phyloP scores from a whole-genome alignment of 164 flowering plant genomes.

The Magnolia sinica region DNA sequence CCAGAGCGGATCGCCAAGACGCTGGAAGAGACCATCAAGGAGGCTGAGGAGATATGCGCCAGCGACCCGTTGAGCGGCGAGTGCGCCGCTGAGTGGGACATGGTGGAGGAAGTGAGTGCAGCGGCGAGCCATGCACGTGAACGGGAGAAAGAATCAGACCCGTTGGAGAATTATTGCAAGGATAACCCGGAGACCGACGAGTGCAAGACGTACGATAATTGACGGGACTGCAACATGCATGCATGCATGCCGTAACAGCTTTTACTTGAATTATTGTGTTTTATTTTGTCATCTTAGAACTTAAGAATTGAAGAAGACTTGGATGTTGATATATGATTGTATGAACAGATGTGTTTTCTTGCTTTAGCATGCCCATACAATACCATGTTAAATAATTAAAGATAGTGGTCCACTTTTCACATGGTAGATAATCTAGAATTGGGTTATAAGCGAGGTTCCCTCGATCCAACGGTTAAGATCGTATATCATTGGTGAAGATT shows the following conservation, averaged over 20 bases:
- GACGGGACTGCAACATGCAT: not conserved
- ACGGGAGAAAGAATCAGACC: constrained; percentile 54
- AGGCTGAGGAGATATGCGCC: constrained; percentile 42
- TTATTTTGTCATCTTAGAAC: not conserved
- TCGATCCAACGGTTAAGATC: no score
- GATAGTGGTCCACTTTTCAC: no score
- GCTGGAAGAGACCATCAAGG: constrained; percentile 43
- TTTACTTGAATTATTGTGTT: no score
- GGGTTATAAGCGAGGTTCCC: no score
- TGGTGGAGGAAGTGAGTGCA: constrained; percentile 84
- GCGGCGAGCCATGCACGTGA: constrained; percentile 80
- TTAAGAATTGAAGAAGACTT: no score
- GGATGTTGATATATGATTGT: no score
- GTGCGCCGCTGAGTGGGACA: constrained; percentile 86
- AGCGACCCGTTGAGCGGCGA: constrained; percentile 44
- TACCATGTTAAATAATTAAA: no score
- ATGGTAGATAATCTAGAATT: no score
- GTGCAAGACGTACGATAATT: constrained; percentile 82
- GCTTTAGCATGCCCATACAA: no score
- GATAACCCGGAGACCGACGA: constrained; percentile 84
- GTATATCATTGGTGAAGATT: no score
- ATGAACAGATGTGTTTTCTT: no score
- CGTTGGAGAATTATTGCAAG: constrained; percentile 73
- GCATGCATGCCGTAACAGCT: no score
- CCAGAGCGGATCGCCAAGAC: constrained; percentile 32